Base-by-base conservation (phyloP, 2,329 filamentous ascomycete genomes). In the Dactylellina sp. region DNA sequence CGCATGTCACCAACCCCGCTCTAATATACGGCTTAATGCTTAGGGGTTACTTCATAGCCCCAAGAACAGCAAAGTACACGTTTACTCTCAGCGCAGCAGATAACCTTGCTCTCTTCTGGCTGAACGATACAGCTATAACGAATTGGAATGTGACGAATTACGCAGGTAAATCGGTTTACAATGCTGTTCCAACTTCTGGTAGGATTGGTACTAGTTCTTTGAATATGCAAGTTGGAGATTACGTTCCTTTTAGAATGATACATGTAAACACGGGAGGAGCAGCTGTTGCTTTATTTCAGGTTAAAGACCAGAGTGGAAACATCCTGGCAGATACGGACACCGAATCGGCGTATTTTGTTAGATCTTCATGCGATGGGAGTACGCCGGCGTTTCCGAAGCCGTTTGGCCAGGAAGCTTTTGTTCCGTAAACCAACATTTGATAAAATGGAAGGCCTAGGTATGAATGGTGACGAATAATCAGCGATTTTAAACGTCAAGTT, bases 181-280 rank as follows among this genome's bases (percentile, higher is more conserved):
- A n/a, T n/a, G n/a, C n/a, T n/a, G n/a, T n/a, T n/a, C n/a, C n/a
- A n/a, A n/a, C n/a, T n/a, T n/a, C n/a, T n/a, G n/a, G n/a, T n/a
- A n/a, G n/a, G n/a, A n/a, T n/a, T n/a, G n/a, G n/a, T n/a, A n/a
- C n/a, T n/a, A n/a, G 16, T 5, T n/a, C 7, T n/a, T 7, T 42
- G 16, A 47, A 6, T 35, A 6, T 53, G 3, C 35, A n/a, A 18
- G 16, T 2, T 1, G 49, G 49, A 6, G 7, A 35, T 5, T 37
- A 35, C n/a, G 7, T 20, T 53, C 49, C 49, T 22, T 32, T 53
- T 20, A 53, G 49, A 20, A 12, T 53, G 25, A 9, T 53, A n/a
- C 16, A 37, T 16, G 49, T 25, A 1, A 53, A 53, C 28, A 28
- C 49, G 49, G 49, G 14, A 24, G 49, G 1, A 16, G 7, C 7